A percentile compares a stretch with the other conserved stretches of the same genome.
phyloP scores from a whole-genome alignment of 2,329 filamentous ascomycete genomes.

The Aspergillus fumigatus region DNA sequence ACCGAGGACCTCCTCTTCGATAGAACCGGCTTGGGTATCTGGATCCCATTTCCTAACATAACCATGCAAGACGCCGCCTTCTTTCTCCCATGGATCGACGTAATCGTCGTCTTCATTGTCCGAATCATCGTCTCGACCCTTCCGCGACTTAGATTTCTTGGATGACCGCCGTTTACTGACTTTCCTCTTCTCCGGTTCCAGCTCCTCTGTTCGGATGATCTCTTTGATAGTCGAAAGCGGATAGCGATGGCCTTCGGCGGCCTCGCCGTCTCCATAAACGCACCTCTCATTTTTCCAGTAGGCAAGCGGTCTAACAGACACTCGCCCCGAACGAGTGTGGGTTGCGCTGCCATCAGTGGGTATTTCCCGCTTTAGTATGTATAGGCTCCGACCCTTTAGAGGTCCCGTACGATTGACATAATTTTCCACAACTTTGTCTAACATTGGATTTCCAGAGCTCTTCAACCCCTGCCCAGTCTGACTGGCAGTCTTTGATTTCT shows the following conservation, averaged over 20 bases:
- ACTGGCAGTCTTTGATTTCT: slow-evolving; percentile 28
- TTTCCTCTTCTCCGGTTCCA: slow-evolving; percentile 41
- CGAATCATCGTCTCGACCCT: slow-evolving; percentile 34
- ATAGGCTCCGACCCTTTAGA: slow-evolving; percentile 45
- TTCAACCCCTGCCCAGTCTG: slow-evolving; percentile 20
- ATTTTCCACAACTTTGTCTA: slow-evolving; percentile 41
- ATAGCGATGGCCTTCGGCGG: slow-evolving; percentile 53
- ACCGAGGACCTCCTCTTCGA: slow-evolving; percentile 41
- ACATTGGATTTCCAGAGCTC: slow-evolving; percentile 30
- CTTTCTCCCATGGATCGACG: slow-evolving; percentile 43
- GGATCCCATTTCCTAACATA: slow-evolving; percentile 42
- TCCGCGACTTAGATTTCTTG: slow-evolving; percentile 32
- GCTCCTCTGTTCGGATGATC: slow-evolving; percentile 68
- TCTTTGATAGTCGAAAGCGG: slow-evolving; percentile 69
- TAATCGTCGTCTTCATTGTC: slow-evolving; percentile 38
- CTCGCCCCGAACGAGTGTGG: slow-evolving; percentile 72
- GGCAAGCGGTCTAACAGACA: slow-evolving; percentile 71
- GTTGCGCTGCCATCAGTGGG: slow-evolving; percentile 52
- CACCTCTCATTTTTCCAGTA: slow-evolving; percentile 84
- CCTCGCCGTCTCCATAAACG: slow-evolving; percentile 62
- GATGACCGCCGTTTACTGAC: slow-evolving; percentile 32
- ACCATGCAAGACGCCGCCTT: slow-evolving; percentile 41
- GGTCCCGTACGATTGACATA: slow-evolving; percentile 42
- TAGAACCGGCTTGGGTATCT: slow-evolving; percentile 32
- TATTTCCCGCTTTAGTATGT: slow-evolving; percentile 49